Base-by-base conservation (phyloP, 2,329 filamentous ascomycete species). In the Apiospora phragmitis region DNA sequence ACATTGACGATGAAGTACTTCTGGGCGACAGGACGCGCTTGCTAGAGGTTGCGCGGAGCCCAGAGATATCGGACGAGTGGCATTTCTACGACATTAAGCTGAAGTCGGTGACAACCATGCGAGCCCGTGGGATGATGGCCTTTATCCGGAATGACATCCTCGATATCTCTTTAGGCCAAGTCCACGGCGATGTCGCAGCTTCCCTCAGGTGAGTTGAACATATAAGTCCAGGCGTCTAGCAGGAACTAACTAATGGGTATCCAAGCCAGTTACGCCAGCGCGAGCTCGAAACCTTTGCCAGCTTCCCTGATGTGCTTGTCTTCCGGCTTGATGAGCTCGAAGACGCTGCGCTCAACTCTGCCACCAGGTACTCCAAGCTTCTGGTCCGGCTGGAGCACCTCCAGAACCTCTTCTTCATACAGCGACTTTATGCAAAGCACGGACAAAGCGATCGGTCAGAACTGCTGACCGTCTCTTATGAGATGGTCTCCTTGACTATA, bases 371-470 rank as follows among this genome's bases (percentile, higher is more conserved):
- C 68, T 80, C 80, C 4, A 79, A 84, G 0, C 82, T 86, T 24
- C 76, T 88, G 1, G 76, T 86, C 1, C 80, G 81, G 1, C 79
- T 88, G 12, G 81, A 84, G 38, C 83, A 87, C 59, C 78, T 88
- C 0, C 85, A 89, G 65, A 89, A 88, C 43, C 80, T 87, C 1
- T 89, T 90, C 70, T 82, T 90, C 6, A 78, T 89, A 9, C 85
- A 89, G 68, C 80, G 88, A 11, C 81, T 89, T 0, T 77, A 89
- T 4, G 80, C 85, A 29, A 86, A 85, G 32, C 74, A 78, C 5
- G 79, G 80, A 0, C 76, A 80, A 5, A 72, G 76, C 0, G 78
- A 80, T 21, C 75, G 81, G 4, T 78, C 79, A 0, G 77, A 81
- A 5, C 74, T 85, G 9, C 76, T 86, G 8, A 74, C 79, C 0